Conservation (phyloP, 2,329 filamentous ascomycete species). For the Zymoseptoria passerinii region DNA sequence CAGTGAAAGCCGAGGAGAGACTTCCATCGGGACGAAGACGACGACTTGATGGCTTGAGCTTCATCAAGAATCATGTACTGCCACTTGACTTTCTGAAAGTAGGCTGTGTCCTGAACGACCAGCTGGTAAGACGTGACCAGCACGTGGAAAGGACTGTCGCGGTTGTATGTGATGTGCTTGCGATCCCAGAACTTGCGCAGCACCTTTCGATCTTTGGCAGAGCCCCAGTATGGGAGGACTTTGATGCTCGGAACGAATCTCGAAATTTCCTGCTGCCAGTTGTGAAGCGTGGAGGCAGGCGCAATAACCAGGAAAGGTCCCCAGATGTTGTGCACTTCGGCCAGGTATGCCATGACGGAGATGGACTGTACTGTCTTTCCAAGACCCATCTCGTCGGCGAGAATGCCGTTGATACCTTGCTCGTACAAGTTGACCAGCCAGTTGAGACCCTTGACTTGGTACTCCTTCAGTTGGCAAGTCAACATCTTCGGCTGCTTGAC, state of each 20-base stretch:
- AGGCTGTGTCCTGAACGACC: constrained; percentile 89
- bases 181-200: constrained; percentile 98
- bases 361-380: constrained; percentile 99
- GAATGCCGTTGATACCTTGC: constrained; percentile 97
- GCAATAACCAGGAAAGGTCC: constrained; percentile 95
- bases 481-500: constrained; percentile 91
- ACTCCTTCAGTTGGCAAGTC: constrained; percentile 91
- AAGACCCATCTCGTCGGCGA: constrained; percentile 98
- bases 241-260: constrained; percentile 93
- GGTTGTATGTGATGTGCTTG: constrained; percentile 91
- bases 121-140: constrained; percentile 95
- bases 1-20: constrained; percentile 88
- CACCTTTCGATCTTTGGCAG: constrained; percentile 85
- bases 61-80: constrained; percentile 99
- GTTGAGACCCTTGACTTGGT: constrained; percentile 97
- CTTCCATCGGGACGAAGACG: constrained; percentile 94
- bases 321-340: constrained; percentile 96
- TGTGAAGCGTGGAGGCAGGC: constrained; percentile 91
- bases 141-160: constrained; percentile 90
- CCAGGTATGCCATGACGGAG: constrained; percentile 97
- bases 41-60: constrained; percentile 98
- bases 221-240: constrained; percentile 95
- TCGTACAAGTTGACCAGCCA: constrained; percentile 99
- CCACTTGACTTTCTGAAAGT: constrained; percentile 99
- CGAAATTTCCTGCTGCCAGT: constrained; percentile 97